Percentiles rank a stretch among this genome's conserved stretches.
phyloP scores from a whole-genome alignment of 1,284 basidiomycete species.

The Pseudozyma tsukubaensis region DNA sequence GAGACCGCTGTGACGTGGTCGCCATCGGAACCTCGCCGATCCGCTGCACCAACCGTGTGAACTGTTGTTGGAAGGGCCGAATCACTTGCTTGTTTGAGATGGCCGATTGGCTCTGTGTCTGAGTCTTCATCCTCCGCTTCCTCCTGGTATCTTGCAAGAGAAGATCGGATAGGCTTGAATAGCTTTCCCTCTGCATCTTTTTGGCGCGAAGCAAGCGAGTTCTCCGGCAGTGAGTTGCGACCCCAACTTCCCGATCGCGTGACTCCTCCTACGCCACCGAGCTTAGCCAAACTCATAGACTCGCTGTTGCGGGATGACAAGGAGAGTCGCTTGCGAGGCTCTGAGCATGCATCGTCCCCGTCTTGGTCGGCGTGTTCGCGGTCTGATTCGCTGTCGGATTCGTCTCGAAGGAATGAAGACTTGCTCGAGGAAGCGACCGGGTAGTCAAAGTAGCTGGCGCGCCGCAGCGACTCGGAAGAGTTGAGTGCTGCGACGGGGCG shows the following conservation, averaged over 20 bases:
- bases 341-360: slow-evolving; percentile 19
- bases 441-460: slow-evolving; percentile 37
- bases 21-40: slow-evolving; percentile 21
- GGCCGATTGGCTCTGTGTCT: not conserved
- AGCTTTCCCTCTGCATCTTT: slow-evolving; percentile 18
- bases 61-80: slow-evolving; percentile 7
- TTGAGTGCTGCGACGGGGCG: slow-evolving; percentile 48
- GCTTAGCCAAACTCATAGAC: slow-evolving; percentile 53
- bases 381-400: slow-evolving; percentile 22
- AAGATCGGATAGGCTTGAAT: slow-evolving; percentile 29
- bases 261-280: slow-evolving; percentile 60
- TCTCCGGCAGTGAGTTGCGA: slow-evolving; percentile 31
- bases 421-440: slow-evolving; percentile 8
- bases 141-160: slow-evolving; percentile 25
- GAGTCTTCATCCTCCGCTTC: slow-evolving; percentile 29
- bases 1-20: slow-evolving; percentile 5
- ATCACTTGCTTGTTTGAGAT: not conserved
- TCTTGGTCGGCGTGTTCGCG: slow-evolving; percentile 18
- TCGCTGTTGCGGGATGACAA: slow-evolving; percentile 31
- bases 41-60: not conserved
- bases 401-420: slow-evolving; percentile 21
- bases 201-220: slow-evolving; percentile 19
- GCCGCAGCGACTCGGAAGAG: slow-evolving; percentile 44
- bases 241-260: slow-evolving; percentile 62
- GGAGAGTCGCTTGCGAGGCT: slow-evolving; percentile 19